These are phyloP conservation scores for Kurtzmaniella quercitrusa DNA, from an alignment of 1,139 yeast genomes.

Conservation along the genomic window DNA sequence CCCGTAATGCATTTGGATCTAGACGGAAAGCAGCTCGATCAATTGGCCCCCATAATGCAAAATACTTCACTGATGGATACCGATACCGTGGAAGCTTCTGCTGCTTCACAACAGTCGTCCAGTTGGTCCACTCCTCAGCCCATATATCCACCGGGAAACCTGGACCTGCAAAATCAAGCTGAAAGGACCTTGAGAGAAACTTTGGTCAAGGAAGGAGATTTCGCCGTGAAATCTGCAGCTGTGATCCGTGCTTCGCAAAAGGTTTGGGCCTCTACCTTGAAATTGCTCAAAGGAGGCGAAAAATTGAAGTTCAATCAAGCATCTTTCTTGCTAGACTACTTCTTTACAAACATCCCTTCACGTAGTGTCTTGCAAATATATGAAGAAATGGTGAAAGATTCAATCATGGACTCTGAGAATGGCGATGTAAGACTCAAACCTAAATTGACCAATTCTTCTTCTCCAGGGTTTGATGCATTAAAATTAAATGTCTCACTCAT, in stretches of 20 bases:
- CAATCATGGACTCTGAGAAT: not conserved
- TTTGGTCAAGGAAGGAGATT: not conserved
- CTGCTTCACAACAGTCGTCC: not conserved
- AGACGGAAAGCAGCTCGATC: slow-evolving; percentile 11
- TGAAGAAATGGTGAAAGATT: slow-evolving; percentile 20
- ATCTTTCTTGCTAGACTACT: slow-evolving; percentile 29
- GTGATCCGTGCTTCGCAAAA: slow-evolving; percentile 15
- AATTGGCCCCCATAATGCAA: not conserved
- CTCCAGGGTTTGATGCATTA: slow-evolving; percentile 10
- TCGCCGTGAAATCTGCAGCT: not conserved
- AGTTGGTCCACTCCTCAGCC: not conserved
- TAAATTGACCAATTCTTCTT: not conserved
- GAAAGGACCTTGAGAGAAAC: not conserved
- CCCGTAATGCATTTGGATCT: slow-evolving; percentile 43
- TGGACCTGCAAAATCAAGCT: not conserved
- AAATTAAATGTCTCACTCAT: slow-evolving; percentile 25
- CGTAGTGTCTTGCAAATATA: slow-evolving; percentile 22
- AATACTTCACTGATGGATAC: not conserved
- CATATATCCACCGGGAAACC: not conserved
- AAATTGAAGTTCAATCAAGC: slow-evolving; percentile 26
- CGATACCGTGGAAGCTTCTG: not conserved
- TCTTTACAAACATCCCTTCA: slow-evolving; percentile 24
- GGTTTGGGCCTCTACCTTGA: slow-evolving; percentile 25
- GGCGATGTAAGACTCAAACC: slow-evolving; percentile 1
- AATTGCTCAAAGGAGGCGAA: slow-evolving; percentile 17